Evolutionary conservation across 2,329 filamentous ascomycete genomes (phyloP).

Genomic region (Ascochyta lentis): DNA sequence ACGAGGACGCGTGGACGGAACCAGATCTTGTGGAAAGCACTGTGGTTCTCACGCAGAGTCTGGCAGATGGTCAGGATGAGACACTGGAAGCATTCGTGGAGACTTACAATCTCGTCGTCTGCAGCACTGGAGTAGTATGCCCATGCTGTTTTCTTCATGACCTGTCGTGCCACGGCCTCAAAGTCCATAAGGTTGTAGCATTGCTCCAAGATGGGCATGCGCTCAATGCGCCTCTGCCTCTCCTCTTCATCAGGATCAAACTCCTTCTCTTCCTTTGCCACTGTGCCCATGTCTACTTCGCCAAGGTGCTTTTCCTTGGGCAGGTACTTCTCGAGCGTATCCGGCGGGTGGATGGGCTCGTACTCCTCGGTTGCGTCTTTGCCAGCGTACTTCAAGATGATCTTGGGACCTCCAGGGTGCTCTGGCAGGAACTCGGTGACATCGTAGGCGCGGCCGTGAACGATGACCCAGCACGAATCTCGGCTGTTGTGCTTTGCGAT

Average conservation of each 20-base stretch:
- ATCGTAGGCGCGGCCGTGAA: conserved; percentile 72
- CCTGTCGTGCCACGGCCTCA: conserved; percentile 84
- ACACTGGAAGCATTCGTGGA: background rate
- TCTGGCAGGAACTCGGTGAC: conserved; percentile 70
- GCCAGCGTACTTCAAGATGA: conserved; percentile 84
- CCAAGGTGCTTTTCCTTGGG: conserved; percentile 52
- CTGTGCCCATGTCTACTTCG: conserved; percentile 47
- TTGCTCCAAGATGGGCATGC: conserved; percentile 55
- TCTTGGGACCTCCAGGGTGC: conserved; percentile 74
- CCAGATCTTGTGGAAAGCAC: conserved; percentile 96
- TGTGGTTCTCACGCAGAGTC: conserved; percentile 95
- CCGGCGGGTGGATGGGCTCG: conserved; percentile 59
- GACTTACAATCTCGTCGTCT: conserved; percentile 80
- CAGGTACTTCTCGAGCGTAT: conserved; percentile 54
- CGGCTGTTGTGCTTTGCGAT: conserved; percentile 77
- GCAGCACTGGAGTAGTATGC: conserved; percentile 96
- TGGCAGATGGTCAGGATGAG: conserved; percentile 48
- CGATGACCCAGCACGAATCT: conserved; percentile 78
- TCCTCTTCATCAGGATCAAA: conserved; percentile 70
- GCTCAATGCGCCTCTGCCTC: conserved; percentile 68
- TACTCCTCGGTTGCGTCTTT: conserved; percentile 57
- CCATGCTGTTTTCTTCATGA: conserved; percentile 98
- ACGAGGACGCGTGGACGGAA: conserved; percentile 90
- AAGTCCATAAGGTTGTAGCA: conserved; percentile 72
- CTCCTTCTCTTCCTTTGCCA: conserved; percentile 44